Evolutionary conservation across 1,284 basidiomycete genomes (phyloP).

Genomic region (Coniophora puteana): DNA sequence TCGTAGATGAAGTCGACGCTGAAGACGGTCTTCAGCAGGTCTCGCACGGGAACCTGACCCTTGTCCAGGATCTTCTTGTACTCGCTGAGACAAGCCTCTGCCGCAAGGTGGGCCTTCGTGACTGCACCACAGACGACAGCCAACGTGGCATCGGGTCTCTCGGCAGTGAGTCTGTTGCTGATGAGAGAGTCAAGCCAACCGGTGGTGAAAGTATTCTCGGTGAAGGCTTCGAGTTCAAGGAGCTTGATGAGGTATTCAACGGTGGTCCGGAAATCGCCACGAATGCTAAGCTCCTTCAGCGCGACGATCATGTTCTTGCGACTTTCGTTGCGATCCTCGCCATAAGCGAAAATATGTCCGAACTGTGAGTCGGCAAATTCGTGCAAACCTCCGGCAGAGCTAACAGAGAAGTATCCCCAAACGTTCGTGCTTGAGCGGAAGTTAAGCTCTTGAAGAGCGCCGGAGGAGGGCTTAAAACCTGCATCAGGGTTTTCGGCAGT

Average conservation of each 20-base stretch:
- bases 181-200: constrained; percentile 99
- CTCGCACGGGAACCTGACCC: constrained; percentile 94
- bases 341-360: constrained; percentile 99
- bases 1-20: constrained; percentile 99
- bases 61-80: constrained; percentile 97
- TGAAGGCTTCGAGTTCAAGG: constrained; percentile 94
- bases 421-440: constrained; percentile 99
- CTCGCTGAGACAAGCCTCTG: constrained; percentile 87
- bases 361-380: constrained; percentile 99
- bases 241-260: constrained; percentile 99
- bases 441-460: constrained; percentile 96
- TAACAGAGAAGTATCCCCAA: constrained; percentile 99
- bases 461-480: constrained; percentile 99
- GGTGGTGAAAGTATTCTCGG: constrained; percentile 96
- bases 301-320: constrained; percentile 99
- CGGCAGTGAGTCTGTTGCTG: constrained; percentile 94
- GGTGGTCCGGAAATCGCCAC: constrained; percentile 98
- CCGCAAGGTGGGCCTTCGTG: constrained; percentile 89
- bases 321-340: constrained; percentile 92
- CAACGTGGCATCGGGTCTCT: constrained; percentile 88
- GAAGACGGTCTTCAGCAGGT: constrained; percentile 96
- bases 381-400: constrained; percentile 93
- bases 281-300: constrained; percentile 96
- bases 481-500: constrained; percentile 99
- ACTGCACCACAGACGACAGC: constrained; percentile 98